Conservation (phyloP, 2,329 filamentous ascomycete species). For the Pseudopyrenochaeta lycopersici region DNA sequence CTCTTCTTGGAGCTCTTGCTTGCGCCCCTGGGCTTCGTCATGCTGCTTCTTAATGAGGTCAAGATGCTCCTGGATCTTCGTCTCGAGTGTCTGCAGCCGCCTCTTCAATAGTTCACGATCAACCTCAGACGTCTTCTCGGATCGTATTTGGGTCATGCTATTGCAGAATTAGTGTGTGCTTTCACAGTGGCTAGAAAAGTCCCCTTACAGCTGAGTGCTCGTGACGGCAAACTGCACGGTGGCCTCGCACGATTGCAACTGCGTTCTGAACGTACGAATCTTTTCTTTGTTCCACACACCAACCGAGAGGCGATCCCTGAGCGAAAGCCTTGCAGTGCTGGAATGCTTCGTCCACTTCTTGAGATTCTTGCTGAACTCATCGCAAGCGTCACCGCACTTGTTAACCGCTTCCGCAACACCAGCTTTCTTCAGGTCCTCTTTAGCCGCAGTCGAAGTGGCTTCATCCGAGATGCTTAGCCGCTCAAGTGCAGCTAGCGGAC, state of each 20-base stretch:
- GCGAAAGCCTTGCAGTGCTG: constrained; percentile 2
- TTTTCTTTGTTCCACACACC: constrained; percentile 23
- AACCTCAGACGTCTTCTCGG: constrained; percentile 7
- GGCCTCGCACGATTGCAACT: constrained; percentile 15
- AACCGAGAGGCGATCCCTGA: constrained; percentile 14
- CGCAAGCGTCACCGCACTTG: constrained; percentile 14
- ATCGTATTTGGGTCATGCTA: constrained; percentile 14
- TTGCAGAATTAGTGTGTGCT: background rate
- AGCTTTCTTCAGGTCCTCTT: constrained; percentile 16
- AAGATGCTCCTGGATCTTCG: constrained; percentile 15
- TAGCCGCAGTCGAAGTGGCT: constrained; percentile 3
- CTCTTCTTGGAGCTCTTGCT: constrained; percentile 10
- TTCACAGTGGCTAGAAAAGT: background rate
- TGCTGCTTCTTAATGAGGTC: constrained; percentile 13
- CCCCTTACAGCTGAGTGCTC: constrained; percentile 18
- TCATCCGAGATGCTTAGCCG: constrained; percentile 10
- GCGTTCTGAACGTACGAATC: constrained; percentile 13
- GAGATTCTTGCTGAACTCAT: constrained; percentile 14
- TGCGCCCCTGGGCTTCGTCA: constrained; percentile 3
- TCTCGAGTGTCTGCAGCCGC: constrained; percentile 15
- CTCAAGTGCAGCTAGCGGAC: constrained; percentile 16
- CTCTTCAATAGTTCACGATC: background rate
- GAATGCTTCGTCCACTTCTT: constrained; percentile 24
- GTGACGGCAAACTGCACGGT: constrained; percentile 18
- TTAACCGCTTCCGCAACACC: constrained; percentile 22